A percentile compares a stretch with the other conserved stretches of the same genome.
Conservation (phyloP, 257 asterid genomes). For the Nicotiana undulata region DNA sequence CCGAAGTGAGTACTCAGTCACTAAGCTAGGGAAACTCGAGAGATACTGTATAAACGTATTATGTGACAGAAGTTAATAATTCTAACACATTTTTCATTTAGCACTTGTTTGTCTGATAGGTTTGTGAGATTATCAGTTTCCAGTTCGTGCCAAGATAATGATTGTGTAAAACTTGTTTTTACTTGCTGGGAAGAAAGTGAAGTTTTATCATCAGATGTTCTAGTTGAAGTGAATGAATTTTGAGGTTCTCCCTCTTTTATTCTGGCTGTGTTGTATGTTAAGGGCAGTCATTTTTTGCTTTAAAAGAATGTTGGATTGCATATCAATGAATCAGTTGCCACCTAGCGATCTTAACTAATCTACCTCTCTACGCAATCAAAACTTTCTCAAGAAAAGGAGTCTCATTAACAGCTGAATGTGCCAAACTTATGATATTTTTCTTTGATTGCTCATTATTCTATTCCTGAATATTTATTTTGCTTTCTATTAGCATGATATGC, state of each 20-base stretch:
- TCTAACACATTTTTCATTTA: not conserved
- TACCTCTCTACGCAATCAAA: too few relatives aligned
- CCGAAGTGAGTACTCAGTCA: not conserved
- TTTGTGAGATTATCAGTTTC: not conserved
- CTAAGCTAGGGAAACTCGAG: not conserved
- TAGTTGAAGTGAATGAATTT: not conserved
- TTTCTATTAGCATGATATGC: slow-evolving; percentile 21
- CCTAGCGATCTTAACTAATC: not conserved
- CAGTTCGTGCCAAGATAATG: not conserved
- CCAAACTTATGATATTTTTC: too few relatives aligned
- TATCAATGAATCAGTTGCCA: not conserved
- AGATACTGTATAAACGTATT: not conserved
- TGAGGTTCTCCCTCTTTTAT: slow-evolving; percentile 2
- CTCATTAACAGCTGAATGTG: too few relatives aligned
- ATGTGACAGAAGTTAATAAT: not conserved
- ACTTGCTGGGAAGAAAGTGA: not conserved
- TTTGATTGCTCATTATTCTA: not conserved
- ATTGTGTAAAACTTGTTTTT: not conserved
- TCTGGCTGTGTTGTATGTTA: not conserved
- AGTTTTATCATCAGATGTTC: not conserved
- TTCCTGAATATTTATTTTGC: slow-evolving; percentile 12
- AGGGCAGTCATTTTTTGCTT: not conserved
- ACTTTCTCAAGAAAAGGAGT: too few relatives aligned
- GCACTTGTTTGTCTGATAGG: not conserved
- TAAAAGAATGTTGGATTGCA: not conserved